Evolutionary conservation across 176 grass and related monocot genomes (phyloP).

Genomic region (Neostapfia colusana): DNA sequence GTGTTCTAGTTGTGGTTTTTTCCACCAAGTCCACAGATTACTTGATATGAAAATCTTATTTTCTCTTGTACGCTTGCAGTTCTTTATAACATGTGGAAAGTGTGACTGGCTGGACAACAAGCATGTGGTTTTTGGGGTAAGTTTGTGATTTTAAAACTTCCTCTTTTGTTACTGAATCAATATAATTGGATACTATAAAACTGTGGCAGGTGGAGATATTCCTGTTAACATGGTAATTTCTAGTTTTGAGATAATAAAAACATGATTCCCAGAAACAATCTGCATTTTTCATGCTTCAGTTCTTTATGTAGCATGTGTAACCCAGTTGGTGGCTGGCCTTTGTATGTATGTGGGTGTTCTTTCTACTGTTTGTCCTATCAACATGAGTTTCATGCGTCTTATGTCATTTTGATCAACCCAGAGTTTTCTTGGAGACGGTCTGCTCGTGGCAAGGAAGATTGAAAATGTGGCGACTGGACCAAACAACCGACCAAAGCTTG

Average conservation of each 20-base stretch:
- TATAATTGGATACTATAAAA: background rate
- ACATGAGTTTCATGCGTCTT: background rate
- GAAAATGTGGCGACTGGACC: slow-evolving; percentile 88
- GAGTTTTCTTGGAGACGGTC: slow-evolving; percentile 82
- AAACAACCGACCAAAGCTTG: slow-evolving; percentile 89
- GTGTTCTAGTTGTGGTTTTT: background rate
- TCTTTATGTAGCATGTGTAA: background rate
- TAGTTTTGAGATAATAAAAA: slow-evolving; percentile 15
- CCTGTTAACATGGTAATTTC: background rate
- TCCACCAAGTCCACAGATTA: background rate
- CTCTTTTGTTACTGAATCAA: background rate
- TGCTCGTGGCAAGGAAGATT: slow-evolving; percentile 81
- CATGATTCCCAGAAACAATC: background rate
- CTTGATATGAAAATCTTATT: slow-evolving; percentile 13
- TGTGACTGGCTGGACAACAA: slow-evolving; percentile 99
- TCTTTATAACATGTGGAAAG: slow-evolving; percentile 95
- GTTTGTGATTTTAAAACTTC: slow-evolving; percentile 19
- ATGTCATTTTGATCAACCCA: slow-evolving; percentile 32
- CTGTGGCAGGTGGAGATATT: background rate
- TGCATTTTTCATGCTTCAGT: background rate
- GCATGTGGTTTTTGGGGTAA: slow-evolving; percentile 95
- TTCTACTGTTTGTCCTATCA: background rate
- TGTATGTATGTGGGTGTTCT: background rate
- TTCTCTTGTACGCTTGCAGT: slow-evolving; percentile 54
- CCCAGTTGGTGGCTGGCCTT: background rate